These are phyloP conservation scores for Xerocomus potaroensis DNA, from an alignment of 768 basidiomycete species.

Conservation along the genomic window DNA sequence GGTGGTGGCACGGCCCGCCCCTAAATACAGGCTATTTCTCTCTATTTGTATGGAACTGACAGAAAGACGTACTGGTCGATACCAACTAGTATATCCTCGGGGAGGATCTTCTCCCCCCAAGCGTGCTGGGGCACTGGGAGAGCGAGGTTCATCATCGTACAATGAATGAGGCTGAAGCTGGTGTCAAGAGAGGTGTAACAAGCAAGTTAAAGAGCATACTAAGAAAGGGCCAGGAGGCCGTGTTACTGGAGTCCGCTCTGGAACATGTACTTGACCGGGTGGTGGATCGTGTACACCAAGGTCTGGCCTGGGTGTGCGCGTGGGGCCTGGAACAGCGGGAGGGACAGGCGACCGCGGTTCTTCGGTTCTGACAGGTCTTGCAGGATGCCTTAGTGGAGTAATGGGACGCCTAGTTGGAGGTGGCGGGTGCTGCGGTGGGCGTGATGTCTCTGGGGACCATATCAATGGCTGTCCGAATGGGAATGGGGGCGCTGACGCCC, in stretches of 20 bases:
- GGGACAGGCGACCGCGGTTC: constrained; percentile 3
- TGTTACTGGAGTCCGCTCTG: constrained; percentile 21
- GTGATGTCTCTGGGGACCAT: constrained; percentile 20
- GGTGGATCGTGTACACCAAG: constrained; percentile 4
- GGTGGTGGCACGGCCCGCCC: constrained; percentile 23
- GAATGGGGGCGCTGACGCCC: constrained; percentile 24
- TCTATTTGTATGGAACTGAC: not conserved
- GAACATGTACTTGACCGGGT: constrained; percentile 11
- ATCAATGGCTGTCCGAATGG: too few relatives aligned
- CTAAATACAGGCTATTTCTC: constrained; percentile 8
- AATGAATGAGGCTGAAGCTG: constrained; percentile 16
- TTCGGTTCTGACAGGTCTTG: not conserved
- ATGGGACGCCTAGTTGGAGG: constrained; percentile 7
- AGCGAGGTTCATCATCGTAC: constrained; percentile 14
- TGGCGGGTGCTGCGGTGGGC: constrained; percentile 10
- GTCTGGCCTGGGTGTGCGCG: constrained; percentile 7
- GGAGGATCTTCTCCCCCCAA: constrained; percentile 15
- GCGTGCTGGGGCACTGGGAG: constrained; percentile 23
- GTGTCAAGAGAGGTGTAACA: constrained; percentile 4
- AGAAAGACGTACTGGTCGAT: constrained; percentile 18
- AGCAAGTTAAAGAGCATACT: constrained; percentile 8
- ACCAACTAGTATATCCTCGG: constrained; percentile 24
- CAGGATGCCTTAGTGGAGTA: not conserved
- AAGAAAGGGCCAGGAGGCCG: constrained; percentile 19
- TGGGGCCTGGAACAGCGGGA: constrained; percentile 7